phyloP scores from a whole-genome alignment of 2,329 filamentous ascomycete genomes.

The Talaromyces albobiverticillius region DNA sequence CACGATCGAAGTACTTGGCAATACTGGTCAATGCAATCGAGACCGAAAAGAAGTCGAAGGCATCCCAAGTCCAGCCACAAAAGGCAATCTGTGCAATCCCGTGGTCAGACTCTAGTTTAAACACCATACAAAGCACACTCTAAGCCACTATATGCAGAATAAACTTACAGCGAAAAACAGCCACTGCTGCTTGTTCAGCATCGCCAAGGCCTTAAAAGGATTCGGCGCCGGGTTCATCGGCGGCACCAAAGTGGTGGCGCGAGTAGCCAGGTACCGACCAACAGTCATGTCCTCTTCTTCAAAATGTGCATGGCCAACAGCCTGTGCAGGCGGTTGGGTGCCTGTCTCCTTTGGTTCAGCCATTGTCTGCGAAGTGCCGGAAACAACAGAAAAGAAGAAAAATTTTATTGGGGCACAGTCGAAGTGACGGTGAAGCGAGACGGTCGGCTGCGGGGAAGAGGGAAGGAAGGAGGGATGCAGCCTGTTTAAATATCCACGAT shows the following conservation, averaged over 20 bases:
- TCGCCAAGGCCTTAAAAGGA: conserved; percentile 49
- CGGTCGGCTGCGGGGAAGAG: neutral
- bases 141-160: too few relatives aligned
- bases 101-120: neutral
- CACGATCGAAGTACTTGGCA: conserved; percentile 52
- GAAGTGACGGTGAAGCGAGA: neutral
- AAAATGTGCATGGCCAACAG: neutral
- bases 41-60: conserved; percentile 63
- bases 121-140: neutral
- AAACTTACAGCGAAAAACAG: conserved; percentile 50
- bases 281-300: conserved; percentile 16
- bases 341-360: conserved; percentile 1
- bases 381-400: too few relatives aligned
- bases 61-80: conserved; percentile 54
- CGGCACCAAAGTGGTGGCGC: conserved; percentile 54
- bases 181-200: conserved; percentile 57
- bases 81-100: conserved; percentile 32
- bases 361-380: neutral
- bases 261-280: conserved; percentile 52
- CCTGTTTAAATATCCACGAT: conserved; percentile 7
- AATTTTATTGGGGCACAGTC: neutral
- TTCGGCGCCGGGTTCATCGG: conserved; percentile 55
- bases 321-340: neutral
- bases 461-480: neutral
- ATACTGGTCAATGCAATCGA: conserved; percentile 55